Percentiles rank a stretch among this genome's conserved stretches.
These are phyloP conservation scores for Apophysomyces ossiformis DNA, from an alignment of 371 early-diverging fungal genomes.

Conservation along the genomic window DNA sequence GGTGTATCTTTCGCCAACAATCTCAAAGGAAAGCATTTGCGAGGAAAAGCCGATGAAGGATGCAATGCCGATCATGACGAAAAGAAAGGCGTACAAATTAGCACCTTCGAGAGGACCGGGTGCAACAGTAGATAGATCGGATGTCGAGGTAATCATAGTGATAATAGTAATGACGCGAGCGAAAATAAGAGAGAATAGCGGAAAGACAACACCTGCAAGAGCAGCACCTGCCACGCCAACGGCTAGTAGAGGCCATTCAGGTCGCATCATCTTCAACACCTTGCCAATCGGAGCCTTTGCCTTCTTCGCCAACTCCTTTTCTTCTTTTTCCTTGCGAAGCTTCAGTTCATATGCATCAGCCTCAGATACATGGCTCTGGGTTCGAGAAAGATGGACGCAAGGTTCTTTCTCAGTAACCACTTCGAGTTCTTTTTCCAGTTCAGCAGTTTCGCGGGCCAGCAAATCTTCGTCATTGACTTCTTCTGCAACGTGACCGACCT, in stretches of 20 bases:
- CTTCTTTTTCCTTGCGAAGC: slow-evolving; percentile 48
- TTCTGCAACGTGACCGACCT: slow-evolving; percentile 24
- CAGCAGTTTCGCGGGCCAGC: slow-evolving; percentile 23
- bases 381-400: slow-evolving; percentile 29
- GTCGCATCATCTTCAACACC: slow-evolving; percentile 41
- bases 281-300: slow-evolving; percentile 53
- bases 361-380: slow-evolving; percentile 25
- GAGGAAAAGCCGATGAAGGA: slow-evolving; percentile 52
- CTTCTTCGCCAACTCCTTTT: slow-evolving; percentile 42
- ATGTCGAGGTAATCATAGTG: slow-evolving; percentile 19
- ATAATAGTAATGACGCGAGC: slow-evolving; percentile 39
- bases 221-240: slow-evolving; percentile 53
- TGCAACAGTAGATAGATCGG: slow-evolving; percentile 24
- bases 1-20: slow-evolving; percentile 64
- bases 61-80: slow-evolving; percentile 65
- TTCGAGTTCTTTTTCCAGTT: slow-evolving; percentile 18
- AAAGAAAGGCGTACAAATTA: slow-evolving; percentile 79
- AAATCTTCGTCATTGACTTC: slow-evolving; percentile 26
- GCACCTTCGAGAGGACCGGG: slow-evolving; percentile 54
- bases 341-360: slow-evolving; percentile 54
- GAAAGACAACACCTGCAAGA: slow-evolving; percentile 64
- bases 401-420: slow-evolving; percentile 24
- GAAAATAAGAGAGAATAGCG: slow-evolving; percentile 53
- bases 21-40: slow-evolving; percentile 47
- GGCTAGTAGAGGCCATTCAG: slow-evolving; percentile 44